These are phyloP conservation scores for Mycena haematopus DNA, from an alignment of 768 basidiomycete species.

Conservation along the genomic window DNA sequence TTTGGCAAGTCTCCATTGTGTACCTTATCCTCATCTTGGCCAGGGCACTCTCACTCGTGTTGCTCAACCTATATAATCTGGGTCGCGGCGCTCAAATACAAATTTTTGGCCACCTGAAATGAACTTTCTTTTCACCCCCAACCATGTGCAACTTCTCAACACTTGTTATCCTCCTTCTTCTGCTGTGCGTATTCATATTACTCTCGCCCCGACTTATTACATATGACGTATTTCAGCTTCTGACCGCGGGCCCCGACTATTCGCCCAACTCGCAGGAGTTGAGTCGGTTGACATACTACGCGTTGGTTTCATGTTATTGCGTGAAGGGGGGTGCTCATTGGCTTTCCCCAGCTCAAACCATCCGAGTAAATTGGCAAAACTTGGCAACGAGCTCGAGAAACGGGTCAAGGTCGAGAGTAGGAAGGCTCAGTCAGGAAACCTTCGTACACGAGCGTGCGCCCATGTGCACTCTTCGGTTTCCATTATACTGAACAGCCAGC, in stretches of 20 bases:
- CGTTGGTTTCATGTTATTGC: conserved; percentile 39
- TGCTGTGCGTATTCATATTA: conserved; percentile 34
- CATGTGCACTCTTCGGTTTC: conserved; percentile 2
- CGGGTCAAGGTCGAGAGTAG: conserved; percentile 65
- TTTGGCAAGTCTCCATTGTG: too few relatives aligned
- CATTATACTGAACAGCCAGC: conserved; percentile 4
- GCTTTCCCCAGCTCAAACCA: conserved; percentile 62
- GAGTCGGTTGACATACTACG: conserved; percentile 86
- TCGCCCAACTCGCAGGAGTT: conserved; percentile 85
- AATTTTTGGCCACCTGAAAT: conserved; percentile 42
- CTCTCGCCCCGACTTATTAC: not conserved
- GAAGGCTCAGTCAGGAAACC: conserved; percentile 78
- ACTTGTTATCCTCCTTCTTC: conserved; percentile 88
- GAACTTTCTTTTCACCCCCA: conserved; percentile 79
- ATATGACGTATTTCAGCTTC: conserved; percentile 43
- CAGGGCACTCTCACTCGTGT: too few relatives aligned
- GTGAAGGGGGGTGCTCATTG: not conserved
- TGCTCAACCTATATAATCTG: too few relatives aligned
- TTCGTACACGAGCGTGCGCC: conserved; percentile 80
- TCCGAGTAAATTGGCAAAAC: conserved; percentile 80
- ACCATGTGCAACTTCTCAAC: conserved; percentile 83
- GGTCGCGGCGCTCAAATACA: too few relatives aligned
- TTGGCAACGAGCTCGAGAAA: conserved; percentile 80
- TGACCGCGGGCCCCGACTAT: conserved; percentile 78
- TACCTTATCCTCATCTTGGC: too few relatives aligned